Evolutionary conservation across 164 flowering plant species (phyloP).

Genomic region (Dillenia suffruticosa): DNA sequence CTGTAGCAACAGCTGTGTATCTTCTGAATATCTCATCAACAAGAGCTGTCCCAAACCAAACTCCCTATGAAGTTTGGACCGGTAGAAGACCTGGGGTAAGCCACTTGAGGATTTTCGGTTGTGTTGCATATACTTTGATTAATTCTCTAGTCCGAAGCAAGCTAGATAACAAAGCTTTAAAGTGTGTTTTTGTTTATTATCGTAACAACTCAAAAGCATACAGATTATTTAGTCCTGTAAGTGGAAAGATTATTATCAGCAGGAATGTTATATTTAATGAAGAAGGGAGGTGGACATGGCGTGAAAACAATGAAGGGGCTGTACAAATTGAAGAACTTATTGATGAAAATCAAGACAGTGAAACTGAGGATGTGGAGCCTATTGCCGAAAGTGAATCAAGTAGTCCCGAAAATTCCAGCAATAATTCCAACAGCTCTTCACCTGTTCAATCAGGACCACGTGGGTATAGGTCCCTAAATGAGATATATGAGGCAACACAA

Average conservation of each 20-base stretch:
- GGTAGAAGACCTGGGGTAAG: background rate
- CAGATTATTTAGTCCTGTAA: background rate
- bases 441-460: background rate
- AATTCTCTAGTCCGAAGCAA: background rate
- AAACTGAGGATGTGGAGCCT: background rate
- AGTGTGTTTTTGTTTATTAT: background rate
- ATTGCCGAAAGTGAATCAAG: conserved; percentile 1
- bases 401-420: too few species aligned
- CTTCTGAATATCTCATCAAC: background rate
- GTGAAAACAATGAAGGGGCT: background rate
- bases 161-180: too few species aligned
- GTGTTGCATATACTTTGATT: background rate
- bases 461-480: conserved; percentile 4
- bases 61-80: conserved; percentile 8
- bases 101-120: conserved; percentile 4
- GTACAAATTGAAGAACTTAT: background rate
- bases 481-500: background rate
- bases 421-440: too few species aligned
- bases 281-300: background rate
- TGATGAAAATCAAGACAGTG: background rate
- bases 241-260: background rate
- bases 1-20: background rate
- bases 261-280: too few species aligned
- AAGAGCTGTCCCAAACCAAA: background rate
- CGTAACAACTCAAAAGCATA: conserved; percentile 6